Percentiles rank a stretch among this genome's conserved stretches.
These are phyloP conservation scores for Pisolithus microcarpus DNA, from an alignment of 768 basidiomycete genomes.

Conservation along the genomic window DNA sequence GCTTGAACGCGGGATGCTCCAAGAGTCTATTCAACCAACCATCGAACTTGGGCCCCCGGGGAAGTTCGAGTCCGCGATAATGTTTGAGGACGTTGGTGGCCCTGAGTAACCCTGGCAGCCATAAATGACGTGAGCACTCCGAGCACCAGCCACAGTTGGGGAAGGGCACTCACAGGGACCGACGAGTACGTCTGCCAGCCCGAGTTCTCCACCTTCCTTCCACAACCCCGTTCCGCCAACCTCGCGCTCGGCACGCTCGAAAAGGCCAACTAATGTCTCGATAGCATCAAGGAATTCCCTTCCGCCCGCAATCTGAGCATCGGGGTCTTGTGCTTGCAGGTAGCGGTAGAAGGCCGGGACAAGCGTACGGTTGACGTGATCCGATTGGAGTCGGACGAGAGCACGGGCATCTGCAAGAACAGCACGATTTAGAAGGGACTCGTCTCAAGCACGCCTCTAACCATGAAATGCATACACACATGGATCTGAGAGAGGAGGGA, in stretches of 20 bases:
- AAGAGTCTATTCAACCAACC: conserved; percentile 51
- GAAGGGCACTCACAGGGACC: conserved; percentile 52
- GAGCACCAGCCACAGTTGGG: not conserved
- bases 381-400: conserved; percentile 58
- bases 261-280: conserved; percentile 42
- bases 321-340: conserved; percentile 58
- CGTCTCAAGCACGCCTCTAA: not conserved
- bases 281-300: conserved; percentile 50
- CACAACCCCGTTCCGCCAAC: conserved; percentile 51
- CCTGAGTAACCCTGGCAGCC: conserved; percentile 56
- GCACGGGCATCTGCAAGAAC: conserved; percentile 51
- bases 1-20: conserved; percentile 54
- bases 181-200: conserved; percentile 60
- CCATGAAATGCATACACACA: conserved; percentile 34
- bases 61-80: conserved; percentile 61
- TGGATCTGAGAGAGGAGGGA: conserved; percentile 52
- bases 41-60: conserved; percentile 39
- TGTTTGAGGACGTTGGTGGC: conserved; percentile 55
- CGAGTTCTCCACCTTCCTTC: conserved; percentile 49
- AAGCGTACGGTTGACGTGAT: conserved; percentile 56
- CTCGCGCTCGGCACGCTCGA: conserved; percentile 51
- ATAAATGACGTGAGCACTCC: not conserved
- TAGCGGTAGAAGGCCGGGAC: conserved; percentile 71
- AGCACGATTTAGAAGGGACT: not conserved
- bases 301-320: conserved; percentile 43